Evolutionary conservation across 495 filamentous ascomycete species (phyloP).

Genomic region (Melanomma pulvis-pyrius): DNA sequence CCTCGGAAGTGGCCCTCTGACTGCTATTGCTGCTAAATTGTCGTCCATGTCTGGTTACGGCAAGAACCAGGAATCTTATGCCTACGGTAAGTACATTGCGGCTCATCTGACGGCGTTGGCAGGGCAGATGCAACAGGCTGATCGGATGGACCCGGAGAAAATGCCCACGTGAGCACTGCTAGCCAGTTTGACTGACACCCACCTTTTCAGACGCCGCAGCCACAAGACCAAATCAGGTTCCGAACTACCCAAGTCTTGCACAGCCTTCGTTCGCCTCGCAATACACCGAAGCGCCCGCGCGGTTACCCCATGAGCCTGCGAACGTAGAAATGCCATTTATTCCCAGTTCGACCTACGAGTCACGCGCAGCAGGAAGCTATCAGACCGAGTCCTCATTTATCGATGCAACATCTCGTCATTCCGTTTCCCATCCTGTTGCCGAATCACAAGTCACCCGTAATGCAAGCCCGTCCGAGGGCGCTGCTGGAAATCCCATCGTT

Average conservation of each 20-base stretch:
- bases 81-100: slow-evolving; percentile 51
- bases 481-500: slow-evolving; percentile 66
- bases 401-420: slow-evolving; percentile 54
- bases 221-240: slow-evolving; percentile 48
- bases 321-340: slow-evolving; percentile 41
- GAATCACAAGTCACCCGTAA: slow-evolving; percentile 61
- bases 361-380: slow-evolving; percentile 53
- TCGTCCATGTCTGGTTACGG: slow-evolving; percentile 61
- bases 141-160: slow-evolving; percentile 31
- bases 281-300: slow-evolving; percentile 44
- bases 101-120: slow-evolving; percentile 35
- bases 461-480: slow-evolving; percentile 68
- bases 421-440: slow-evolving; percentile 26
- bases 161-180: slow-evolving; percentile 39
- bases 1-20: slow-evolving; percentile 36
- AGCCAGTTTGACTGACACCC: slow-evolving; percentile 41
- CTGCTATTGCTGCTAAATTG: slow-evolving; percentile 39
- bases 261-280: slow-evolving; percentile 44
- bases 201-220: slow-evolving; percentile 39
- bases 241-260: slow-evolving; percentile 41
- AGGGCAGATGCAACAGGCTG: slow-evolving; percentile 35
- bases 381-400: slow-evolving; percentile 55
- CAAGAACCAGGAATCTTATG: slow-evolving; percentile 52
- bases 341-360: slow-evolving; percentile 40
- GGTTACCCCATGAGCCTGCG: slow-evolving; percentile 42